Evolutionary conservation across 495 filamentous ascomycete species (phyloP).

Genomic region (Mycothermus thermophilus): DNA sequence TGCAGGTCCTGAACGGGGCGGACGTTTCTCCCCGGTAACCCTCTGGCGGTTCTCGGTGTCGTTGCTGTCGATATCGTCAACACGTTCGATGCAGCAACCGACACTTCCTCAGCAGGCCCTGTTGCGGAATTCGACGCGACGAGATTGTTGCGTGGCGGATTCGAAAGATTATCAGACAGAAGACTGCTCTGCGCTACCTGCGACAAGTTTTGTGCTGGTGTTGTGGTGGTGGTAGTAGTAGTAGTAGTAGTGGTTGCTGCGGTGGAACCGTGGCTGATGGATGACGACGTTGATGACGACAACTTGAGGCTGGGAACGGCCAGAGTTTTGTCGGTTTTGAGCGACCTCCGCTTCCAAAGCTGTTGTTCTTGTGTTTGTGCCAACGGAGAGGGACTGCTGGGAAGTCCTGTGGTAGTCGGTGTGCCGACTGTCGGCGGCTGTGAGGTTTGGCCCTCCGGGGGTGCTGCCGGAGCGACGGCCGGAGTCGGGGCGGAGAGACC

Average conservation of each 20-base stretch:
- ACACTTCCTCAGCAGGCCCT: too few species aligned
- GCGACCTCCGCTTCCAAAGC: constrained; percentile 34
- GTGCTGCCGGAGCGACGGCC: not conserved
- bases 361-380: constrained; percentile 20
- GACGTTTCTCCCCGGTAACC: too few species aligned
- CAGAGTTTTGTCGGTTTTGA: constrained; percentile 26
- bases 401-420: too few species aligned
- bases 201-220: constrained; percentile 7
- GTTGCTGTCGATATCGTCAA: too few species aligned
- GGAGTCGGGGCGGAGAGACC: not conserved
- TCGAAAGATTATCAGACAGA: constrained; percentile 6
- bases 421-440: constrained; percentile 11
- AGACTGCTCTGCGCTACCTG: constrained; percentile 1
- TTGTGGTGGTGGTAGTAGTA: too few species aligned
- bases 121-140: constrained; percentile 3
- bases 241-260: too few species aligned
- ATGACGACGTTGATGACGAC: too few species aligned
- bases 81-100: too few species aligned
- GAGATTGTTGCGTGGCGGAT: constrained; percentile 2
- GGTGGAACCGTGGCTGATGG: constrained; percentile 35
- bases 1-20: too few species aligned
- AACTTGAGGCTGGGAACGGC: constrained; percentile 31
- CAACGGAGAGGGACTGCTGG: constrained; percentile 5
- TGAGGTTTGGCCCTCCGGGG: constrained; percentile 3
- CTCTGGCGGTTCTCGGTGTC: too few species aligned